Evolutionary conservation across 495 filamentous ascomycete species (phyloP), one percentile per base, ranked within the genome.

Genomic region (Glarea lozoyensis): DNA sequence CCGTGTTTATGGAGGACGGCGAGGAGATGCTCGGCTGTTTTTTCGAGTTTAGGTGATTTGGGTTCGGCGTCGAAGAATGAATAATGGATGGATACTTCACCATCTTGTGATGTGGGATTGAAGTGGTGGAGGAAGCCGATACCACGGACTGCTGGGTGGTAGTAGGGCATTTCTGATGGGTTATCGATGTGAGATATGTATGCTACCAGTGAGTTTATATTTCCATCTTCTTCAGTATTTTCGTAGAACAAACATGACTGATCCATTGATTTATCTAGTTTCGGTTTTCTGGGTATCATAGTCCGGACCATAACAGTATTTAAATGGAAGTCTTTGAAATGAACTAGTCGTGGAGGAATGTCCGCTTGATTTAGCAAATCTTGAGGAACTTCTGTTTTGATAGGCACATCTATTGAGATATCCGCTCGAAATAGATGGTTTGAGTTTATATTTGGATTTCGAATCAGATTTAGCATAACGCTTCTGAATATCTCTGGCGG

Each of bases 391-490:
- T 46, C 44, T 18, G 34, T 16, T 16, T 7, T 43, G 24, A 41
- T 29, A 29, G 56, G 52, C 13, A 42, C 47, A 49, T 73, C 48
- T 42, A 70, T 76, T 19, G 86, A 68, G 34, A 95, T 86, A 61
- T 96, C 88, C 10, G 89, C 88, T 16, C 90, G 78, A 56, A 93
- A 88, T 2, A 95, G 71, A 68, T 81, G 80, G 12, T 70, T 81
- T 2, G 84, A 85, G 48, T 84, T 90, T 67, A 90, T 74, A 47
- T 94, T 93, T 6, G 89, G 88, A 59, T 94, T 94, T 35, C 68
- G 68, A 51, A 93, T 72, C 32, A 93, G 72, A 46, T 86, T 86
- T 39, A 76, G 56, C 69, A 86, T 79, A 35, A 84, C 74, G 22
- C 70, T 59, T 24, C 67, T 55, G 57, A 89, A 87, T 36, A 72